These are phyloP conservation scores for Colletotrichum caudatum DNA, from an alignment of 2,329 filamentous ascomycete species.

Conservation along the genomic window DNA sequence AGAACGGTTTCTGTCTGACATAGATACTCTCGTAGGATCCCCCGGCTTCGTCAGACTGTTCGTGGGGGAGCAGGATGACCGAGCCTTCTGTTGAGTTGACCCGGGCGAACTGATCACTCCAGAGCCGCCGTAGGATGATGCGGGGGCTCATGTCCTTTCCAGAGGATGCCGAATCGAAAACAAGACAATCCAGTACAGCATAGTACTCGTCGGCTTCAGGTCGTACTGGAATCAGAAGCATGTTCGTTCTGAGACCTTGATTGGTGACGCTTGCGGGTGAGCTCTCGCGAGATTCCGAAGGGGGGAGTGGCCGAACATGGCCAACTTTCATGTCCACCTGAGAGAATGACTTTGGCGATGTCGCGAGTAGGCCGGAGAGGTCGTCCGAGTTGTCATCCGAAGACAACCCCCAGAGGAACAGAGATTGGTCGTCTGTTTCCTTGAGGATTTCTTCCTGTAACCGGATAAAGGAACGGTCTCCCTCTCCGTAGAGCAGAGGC, in stretches of 20 bases:
- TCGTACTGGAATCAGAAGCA: conserved; percentile 7
- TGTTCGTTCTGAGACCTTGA: conserved; percentile 17
- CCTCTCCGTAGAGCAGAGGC: conserved; percentile 47
- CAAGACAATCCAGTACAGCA: conserved; percentile 22
- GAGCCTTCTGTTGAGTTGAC: conserved; percentile 13
- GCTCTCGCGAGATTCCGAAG: conserved; percentile 8
- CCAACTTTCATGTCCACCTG: conserved; percentile 4
- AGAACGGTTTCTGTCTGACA: conserved; percentile 20
- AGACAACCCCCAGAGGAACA: conserved; percentile 22
- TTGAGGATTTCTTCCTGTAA: conserved; percentile 35
- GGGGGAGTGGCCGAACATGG: conserved; percentile 9
- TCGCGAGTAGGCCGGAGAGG: neutral
- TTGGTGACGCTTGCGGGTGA: conserved; percentile 10
- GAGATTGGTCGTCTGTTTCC: conserved; percentile 30
- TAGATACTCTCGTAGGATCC: conserved; percentile 21
- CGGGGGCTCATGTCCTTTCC: neutral
- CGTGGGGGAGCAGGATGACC: neutral
- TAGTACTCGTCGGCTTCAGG: conserved; percentile 15
- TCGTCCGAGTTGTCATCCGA: neutral
- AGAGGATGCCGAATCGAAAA: neutral
- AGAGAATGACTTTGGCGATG: conserved; percentile 5
- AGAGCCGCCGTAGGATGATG: conserved; percentile 8
- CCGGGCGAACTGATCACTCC: conserved; percentile 28
- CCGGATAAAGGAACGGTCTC: conserved; percentile 44
- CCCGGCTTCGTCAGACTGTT: conserved; percentile 6